Evolutionary conservation across 768 basidiomycete species (phyloP).

Genomic region (Russula foetens): DNA sequence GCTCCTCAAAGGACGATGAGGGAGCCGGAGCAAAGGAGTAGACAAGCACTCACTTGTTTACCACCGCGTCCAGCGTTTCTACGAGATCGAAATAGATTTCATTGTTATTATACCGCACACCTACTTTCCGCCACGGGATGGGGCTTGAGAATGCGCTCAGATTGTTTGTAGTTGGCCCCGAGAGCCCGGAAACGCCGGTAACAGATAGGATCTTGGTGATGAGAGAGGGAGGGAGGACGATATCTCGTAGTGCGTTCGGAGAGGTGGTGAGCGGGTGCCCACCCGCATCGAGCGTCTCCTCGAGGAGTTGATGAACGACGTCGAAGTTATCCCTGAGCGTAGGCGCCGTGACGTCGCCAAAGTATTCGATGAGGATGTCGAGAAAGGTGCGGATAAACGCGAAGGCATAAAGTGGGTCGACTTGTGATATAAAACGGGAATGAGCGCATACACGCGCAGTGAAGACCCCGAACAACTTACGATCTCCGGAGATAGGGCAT

Average conservation of each 20-base stretch:
- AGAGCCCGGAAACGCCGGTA: slow-evolving; percentile 37
- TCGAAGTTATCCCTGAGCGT: slow-evolving; percentile 90
- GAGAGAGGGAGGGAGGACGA: slow-evolving; percentile 86
- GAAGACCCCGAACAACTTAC: slow-evolving; percentile 38
- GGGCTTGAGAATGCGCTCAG: slow-evolving; percentile 68
- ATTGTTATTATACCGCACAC: slow-evolving; percentile 75
- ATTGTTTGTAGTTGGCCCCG: slow-evolving; percentile 22
- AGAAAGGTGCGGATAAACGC: slow-evolving; percentile 81
- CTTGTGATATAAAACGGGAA: slow-evolving; percentile 32
- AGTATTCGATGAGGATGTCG: slow-evolving; percentile 78
- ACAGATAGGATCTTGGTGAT: slow-evolving; percentile 44
- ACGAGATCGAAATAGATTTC: slow-evolving; percentile 90
- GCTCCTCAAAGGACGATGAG: slow-evolving; percentile 36
- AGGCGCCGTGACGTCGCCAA: slow-evolving; percentile 73
- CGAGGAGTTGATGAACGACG: slow-evolving; percentile 91
- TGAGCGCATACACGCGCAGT: background rate
- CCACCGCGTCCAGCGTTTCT: slow-evolving; percentile 71
- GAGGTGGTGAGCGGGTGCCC: slow-evolving; percentile 91
- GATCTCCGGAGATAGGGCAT: slow-evolving; percentile 76
- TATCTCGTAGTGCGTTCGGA: slow-evolving; percentile 82
- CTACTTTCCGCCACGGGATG: slow-evolving; percentile 89
- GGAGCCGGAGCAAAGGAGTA: background rate
- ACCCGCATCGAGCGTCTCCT: slow-evolving; percentile 91
- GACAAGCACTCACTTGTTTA: slow-evolving; percentile 55
- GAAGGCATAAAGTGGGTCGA: slow-evolving; percentile 85